phyloP scores from a whole-genome alignment of 1,139 yeast species.

The Blastobotrys illinoisensis region DNA sequence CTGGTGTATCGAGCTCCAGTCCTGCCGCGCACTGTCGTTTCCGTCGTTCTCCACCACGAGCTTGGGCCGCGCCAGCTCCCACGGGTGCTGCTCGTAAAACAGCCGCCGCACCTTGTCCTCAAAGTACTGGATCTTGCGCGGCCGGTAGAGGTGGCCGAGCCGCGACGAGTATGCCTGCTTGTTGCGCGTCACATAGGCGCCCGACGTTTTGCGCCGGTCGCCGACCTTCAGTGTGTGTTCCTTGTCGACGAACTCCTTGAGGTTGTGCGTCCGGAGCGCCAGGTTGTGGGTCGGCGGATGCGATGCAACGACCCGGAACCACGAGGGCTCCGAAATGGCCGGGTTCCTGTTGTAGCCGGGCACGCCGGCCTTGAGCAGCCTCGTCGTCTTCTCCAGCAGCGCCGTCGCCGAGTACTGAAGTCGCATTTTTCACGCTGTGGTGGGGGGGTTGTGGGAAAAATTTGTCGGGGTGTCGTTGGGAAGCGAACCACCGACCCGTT shows the following conservation, averaged over 20 bases:
- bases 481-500: not conserved
- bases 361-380: conserved; percentile 21
- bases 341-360: conserved; percentile 27
- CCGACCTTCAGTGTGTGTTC: conserved; percentile 13
- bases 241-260: conserved; percentile 31
- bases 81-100: conserved; percentile 91
- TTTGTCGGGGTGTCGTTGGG: conserved; percentile 3
- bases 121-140: conserved; percentile 60
- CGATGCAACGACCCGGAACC: conserved; percentile 79
- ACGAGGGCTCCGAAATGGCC: conserved; percentile 65
- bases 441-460: conserved; percentile 6
- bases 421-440: conserved; percentile 44
- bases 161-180: conserved; percentile 26
- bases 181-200: conserved; percentile 49
- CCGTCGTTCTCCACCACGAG: conserved; percentile 71
- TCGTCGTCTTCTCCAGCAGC: conserved; percentile 54
- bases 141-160: conserved; percentile 42
- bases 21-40: conserved; percentile 45
- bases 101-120: conserved; percentile 80
- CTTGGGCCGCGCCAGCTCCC: conserved; percentile 97
- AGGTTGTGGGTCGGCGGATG: conserved; percentile 72
- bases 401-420: conserved; percentile 62
- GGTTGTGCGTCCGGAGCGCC: conserved; percentile 42
- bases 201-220: conserved; percentile 17
- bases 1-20: conserved; percentile 80